Conservation (phyloP, 106 monocot genomes). For the Dendrobium huoshanense region DNA sequence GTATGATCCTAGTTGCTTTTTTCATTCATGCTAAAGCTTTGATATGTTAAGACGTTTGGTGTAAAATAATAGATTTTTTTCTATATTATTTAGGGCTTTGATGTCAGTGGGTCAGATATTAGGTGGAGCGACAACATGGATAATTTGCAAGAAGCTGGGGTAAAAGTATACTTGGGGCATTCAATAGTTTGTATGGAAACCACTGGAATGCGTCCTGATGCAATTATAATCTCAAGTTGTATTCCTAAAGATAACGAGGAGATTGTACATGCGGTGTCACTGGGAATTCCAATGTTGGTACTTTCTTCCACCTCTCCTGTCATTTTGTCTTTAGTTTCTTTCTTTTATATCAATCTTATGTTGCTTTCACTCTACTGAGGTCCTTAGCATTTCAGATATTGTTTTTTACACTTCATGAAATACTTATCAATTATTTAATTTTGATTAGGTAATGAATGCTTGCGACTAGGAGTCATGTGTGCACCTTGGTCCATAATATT, state of each 20-base stretch:
- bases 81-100: slow-evolving; percentile 27
- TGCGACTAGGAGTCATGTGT: background rate
- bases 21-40: background rate
- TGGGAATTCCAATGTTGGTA: slow-evolving; percentile 38
- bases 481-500: background rate
- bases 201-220: slow-evolving; percentile 15
- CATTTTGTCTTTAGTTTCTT: background rate
- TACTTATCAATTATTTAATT: too few species aligned
- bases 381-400: background rate
- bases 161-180: slow-evolving; percentile 31
- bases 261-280: slow-evolving; percentile 24
- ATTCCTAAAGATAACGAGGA: slow-evolving; percentile 41
- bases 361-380: background rate
- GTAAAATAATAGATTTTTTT: background rate
- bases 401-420: too few species aligned
- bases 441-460: background rate
- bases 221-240: slow-evolving; percentile 39
- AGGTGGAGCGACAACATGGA: slow-evolving; percentile 28
- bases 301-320: background rate
- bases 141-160: slow-evolving; percentile 24
- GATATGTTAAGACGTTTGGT: background rate
- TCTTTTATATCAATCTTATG: background rate
- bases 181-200: slow-evolving; percentile 18
- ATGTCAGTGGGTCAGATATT: slow-evolving; percentile 48
- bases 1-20: background rate